These are phyloP conservation scores for Trichophaea hybrida DNA, from an alignment of 2,329 filamentous ascomycete genomes.

Conservation along the genomic window DNA sequence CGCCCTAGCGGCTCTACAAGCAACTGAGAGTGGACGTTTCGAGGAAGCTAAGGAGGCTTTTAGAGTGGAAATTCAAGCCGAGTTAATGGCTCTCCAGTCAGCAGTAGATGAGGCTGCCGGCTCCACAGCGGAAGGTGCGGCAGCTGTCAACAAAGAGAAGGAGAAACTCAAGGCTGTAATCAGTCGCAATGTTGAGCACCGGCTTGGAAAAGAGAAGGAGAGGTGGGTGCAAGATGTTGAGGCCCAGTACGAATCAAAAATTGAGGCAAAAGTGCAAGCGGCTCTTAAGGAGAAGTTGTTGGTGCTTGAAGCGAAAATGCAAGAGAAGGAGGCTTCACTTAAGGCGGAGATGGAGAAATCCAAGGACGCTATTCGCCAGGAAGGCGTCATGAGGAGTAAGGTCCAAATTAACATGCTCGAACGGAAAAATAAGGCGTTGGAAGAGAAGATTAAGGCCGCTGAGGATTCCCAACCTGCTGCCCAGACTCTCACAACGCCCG, in stretches of 20 bases:
- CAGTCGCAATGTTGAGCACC: slow-evolving; percentile 38
- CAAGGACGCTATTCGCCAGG: slow-evolving; percentile 26
- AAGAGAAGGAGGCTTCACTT: slow-evolving; percentile 13
- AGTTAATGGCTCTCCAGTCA: slow-evolving; percentile 15
- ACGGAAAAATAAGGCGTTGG: slow-evolving; percentile 27
- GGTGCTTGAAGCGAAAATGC: slow-evolving; percentile 22
- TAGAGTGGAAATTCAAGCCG: slow-evolving; percentile 15
- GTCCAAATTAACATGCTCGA: slow-evolving; percentile 28
- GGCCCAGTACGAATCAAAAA: slow-evolving; percentile 33
- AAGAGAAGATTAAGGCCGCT: slow-evolving; percentile 24
- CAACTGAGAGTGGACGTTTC: slow-evolving; percentile 41
- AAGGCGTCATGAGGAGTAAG: slow-evolving; percentile 25
- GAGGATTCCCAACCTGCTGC: slow-evolving; percentile 7
- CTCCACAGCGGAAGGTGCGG: slow-evolving; percentile 13
- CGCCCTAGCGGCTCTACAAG: slow-evolving; percentile 32
- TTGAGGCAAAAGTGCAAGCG: slow-evolving; percentile 29
- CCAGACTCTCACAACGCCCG: neutral
- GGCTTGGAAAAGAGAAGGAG: slow-evolving; percentile 47
- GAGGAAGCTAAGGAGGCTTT: slow-evolving; percentile 37
- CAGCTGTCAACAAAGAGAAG: slow-evolving; percentile 29
- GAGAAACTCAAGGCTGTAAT: slow-evolving; percentile 51
- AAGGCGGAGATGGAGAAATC: slow-evolving; percentile 23
- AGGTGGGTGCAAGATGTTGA: slow-evolving; percentile 50
- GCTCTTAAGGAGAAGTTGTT: slow-evolving; percentile 36
- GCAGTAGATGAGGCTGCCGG: neutral